These are phyloP conservation scores for Suillus alpinus DNA, from an alignment of 768 basidiomycete genomes.

Conservation along the genomic window DNA sequence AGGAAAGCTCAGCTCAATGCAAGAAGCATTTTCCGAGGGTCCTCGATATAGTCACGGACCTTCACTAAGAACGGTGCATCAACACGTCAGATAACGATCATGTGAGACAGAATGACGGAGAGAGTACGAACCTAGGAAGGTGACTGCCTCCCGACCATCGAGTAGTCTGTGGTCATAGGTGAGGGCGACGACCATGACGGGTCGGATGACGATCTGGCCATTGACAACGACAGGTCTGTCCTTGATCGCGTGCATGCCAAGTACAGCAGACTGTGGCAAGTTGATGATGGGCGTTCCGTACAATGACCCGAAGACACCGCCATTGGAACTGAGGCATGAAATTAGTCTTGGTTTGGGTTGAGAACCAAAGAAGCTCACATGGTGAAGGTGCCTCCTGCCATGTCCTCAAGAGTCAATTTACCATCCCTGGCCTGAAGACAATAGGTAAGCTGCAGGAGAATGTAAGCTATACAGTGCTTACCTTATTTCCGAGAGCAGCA, in stretches of 20 bases:
- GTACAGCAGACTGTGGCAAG: conserved; percentile 89
- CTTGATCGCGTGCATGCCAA: conserved; percentile 96
- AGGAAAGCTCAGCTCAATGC: conserved; percentile 19
- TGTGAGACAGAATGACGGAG: background rate
- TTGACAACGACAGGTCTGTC: conserved; percentile 88
- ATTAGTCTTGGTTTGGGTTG: background rate
- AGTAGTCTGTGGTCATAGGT: conserved; percentile 96
- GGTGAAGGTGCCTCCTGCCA: conserved; percentile 98
- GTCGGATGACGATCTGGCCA: conserved; percentile 94
- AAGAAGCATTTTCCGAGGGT: conserved; percentile 86
- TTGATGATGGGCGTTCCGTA: conserved; percentile 99
- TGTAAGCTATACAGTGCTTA: background rate
- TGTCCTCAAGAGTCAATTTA: conserved; percentile 95
- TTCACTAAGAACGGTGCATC: conserved; percentile 49
- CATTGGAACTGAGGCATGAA: conserved; percentile 73
- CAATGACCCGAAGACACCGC: conserved; percentile 95
- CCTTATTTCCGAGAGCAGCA: conserved; percentile 84
- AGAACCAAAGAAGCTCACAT: conserved; percentile 55
- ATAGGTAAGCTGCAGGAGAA: background rate
- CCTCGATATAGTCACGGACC: conserved; percentile 92
- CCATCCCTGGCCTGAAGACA: conserved; percentile 64
- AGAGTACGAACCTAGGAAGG: conserved; percentile 83
- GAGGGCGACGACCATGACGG: conserved; percentile 92
- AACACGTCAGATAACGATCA: conserved; percentile 6
- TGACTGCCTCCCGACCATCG: conserved; percentile 94